These are phyloP conservation scores for Avena insularis DNA, from an alignment of 176 grass and related monocot species.

Conservation along the genomic window DNA sequence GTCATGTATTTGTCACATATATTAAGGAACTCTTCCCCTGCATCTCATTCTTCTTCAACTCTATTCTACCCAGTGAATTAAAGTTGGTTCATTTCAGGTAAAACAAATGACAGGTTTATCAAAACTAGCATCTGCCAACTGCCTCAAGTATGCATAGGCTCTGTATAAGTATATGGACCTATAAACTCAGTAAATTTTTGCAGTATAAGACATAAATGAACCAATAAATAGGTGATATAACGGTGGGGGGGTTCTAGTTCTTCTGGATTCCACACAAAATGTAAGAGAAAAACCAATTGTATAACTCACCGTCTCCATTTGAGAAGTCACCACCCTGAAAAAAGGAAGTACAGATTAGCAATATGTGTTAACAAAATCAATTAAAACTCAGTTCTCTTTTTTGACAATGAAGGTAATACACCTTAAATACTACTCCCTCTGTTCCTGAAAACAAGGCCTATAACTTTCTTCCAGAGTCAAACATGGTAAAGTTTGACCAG, in stretches of 20 bases:
- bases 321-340: conserved; percentile 90
- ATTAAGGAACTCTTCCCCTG: conserved; percentile 13
- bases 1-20: neutral
- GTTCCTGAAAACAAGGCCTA: neutral
- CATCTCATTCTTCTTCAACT: neutral
- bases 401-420: conserved; percentile 32
- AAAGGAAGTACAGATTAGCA: conserved; percentile 38
- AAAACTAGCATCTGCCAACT: conserved; percentile 19
- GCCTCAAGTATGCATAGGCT: conserved; percentile 8
- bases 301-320: conserved; percentile 82
- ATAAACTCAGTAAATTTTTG: conserved; percentile 24
- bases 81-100: conserved; percentile 14
- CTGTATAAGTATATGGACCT: neutral
- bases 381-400: neutral
- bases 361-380: conserved; percentile 28
- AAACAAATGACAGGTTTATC: conserved; percentile 1
- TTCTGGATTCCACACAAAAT: neutral
- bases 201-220: conserved; percentile 25
- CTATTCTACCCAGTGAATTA: conserved; percentile 23
- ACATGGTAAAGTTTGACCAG: too few relatives aligned
- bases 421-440: conserved; percentile 61
- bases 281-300: conserved; percentile 28
- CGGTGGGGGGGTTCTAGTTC: neutral
- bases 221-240: conserved; percentile 12
- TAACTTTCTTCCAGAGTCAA: neutral